Evolutionary conservation across 1,284 basidiomycete species (phyloP).

Genomic region (Kwoniella shivajii): DNA sequence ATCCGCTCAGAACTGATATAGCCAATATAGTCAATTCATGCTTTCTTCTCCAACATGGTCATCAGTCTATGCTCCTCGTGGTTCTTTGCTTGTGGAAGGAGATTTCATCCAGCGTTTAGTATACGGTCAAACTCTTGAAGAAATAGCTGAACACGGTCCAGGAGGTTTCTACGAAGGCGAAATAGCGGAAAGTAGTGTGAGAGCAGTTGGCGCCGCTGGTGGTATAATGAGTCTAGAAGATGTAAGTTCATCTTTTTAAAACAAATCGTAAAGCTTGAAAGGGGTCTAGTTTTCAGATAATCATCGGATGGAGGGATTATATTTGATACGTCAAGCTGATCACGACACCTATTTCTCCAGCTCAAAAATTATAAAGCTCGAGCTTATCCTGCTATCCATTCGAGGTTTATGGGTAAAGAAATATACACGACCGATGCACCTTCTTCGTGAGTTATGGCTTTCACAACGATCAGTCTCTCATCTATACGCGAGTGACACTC

Average conservation of each 20-base stretch:
- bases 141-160: constrained; percentile 46
- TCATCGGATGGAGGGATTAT: no score
- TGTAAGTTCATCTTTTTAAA: constrained; percentile 28
- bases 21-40: constrained; percentile 61
- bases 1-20: neutral
- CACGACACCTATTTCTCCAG: constrained; percentile 12
- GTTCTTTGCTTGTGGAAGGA: constrained; percentile 69
- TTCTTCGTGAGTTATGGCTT: constrained; percentile 60
- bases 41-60: constrained; percentile 75
- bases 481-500: no score
- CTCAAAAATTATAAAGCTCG: constrained; percentile 64
- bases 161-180: constrained; percentile 50
- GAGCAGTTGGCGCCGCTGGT: constrained; percentile 37
- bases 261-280: no score
- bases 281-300: no score
- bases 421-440: constrained; percentile 84
- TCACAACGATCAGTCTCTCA: no score
- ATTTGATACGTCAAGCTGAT: neutral
- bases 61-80: constrained; percentile 76
- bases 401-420: constrained; percentile 72
- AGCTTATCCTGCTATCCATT: constrained; percentile 72
- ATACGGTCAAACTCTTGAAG: constrained; percentile 49
- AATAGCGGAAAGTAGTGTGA: constrained; percentile 49
- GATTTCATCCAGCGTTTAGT: constrained; percentile 70
- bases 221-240: constrained; percentile 50